Conservation (phyloP, 306 rosid species). For the Cucurbita maxima region DNA sequence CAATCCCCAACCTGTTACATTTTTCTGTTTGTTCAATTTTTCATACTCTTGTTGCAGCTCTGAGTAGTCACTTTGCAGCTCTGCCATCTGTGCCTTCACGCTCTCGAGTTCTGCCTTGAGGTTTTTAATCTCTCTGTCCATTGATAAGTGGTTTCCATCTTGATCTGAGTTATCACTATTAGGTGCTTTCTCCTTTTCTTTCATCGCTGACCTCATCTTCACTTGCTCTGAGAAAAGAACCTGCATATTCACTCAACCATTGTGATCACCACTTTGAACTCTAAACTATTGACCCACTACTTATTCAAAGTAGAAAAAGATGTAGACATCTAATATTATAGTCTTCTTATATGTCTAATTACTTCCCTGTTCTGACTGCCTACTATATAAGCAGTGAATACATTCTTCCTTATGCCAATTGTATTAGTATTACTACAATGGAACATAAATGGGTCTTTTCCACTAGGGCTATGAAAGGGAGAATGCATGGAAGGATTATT, state of each 20-base stretch:
- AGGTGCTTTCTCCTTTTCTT: constrained; percentile 49
- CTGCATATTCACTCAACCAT: constrained; percentile 27
- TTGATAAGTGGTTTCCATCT: constrained; percentile 38
- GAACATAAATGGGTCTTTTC: not conserved
- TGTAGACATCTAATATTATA: not conserved
- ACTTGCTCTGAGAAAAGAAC: constrained; percentile 68
- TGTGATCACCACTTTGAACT: not conserved
- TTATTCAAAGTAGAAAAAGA: not conserved
- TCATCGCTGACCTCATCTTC: constrained; percentile 69
- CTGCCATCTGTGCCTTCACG: constrained; percentile 47
- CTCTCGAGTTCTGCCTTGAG: constrained; percentile 64
- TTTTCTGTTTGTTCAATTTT: constrained; percentile 37
- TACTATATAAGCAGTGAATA: not conserved
- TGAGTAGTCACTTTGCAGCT: constrained; percentile 58
- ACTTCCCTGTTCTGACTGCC: not conserved
- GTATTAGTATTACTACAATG: not conserved
- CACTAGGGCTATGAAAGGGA: not conserved
- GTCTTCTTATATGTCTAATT: not conserved
- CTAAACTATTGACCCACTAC: not conserved
- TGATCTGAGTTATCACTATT: constrained; percentile 34
- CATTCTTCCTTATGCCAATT: not conserved
- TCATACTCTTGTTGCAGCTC: constrained; percentile 63
- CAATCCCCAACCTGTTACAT: constrained; percentile 34
- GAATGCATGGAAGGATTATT: not conserved
- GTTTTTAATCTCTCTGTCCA: constrained; percentile 28